Conservation (phyloP, 108 stramenopile species). For the Nitzschia palea region DNA sequence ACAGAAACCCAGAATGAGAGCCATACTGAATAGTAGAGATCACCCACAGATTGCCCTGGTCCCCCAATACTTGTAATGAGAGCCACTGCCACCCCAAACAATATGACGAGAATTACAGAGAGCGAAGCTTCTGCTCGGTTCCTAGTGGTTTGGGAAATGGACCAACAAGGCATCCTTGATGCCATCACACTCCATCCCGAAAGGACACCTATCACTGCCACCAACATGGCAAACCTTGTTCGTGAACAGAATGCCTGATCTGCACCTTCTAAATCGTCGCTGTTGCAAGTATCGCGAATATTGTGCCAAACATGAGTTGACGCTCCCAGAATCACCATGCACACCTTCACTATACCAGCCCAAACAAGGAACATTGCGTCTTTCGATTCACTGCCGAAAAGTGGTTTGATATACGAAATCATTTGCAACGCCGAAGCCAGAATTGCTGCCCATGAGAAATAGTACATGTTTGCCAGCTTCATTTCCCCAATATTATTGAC, state of each 20-base stretch:
- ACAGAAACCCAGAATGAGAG: constrained; percentile 43
- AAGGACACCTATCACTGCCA: constrained; percentile 37
- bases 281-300: constrained; percentile 31
- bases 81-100: constrained; percentile 44
- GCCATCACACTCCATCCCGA: constrained; percentile 19
- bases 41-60: constrained; percentile 55
- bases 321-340: constrained; percentile 53
- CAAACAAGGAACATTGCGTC: constrained; percentile 39
- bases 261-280: constrained; percentile 18
- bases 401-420: constrained; percentile 36
- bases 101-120: constrained; percentile 34
- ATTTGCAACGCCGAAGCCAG: constrained; percentile 41
- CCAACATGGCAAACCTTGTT: constrained; percentile 38
- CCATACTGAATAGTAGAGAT: constrained; percentile 53
- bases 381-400: constrained; percentile 19
- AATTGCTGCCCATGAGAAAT: constrained; percentile 48
- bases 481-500: constrained; percentile 60
- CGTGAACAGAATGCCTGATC: constrained; percentile 41
- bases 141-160: background rate
- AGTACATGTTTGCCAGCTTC: constrained; percentile 55
- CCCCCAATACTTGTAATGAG: constrained; percentile 56
- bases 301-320: constrained; percentile 47
- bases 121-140: constrained; percentile 33
- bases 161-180: constrained; percentile 8
- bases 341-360: constrained; percentile 46